Conservation (phyloP, 2,329 filamentous ascomycete species). For the Aspergillaceae sp. region DNA sequence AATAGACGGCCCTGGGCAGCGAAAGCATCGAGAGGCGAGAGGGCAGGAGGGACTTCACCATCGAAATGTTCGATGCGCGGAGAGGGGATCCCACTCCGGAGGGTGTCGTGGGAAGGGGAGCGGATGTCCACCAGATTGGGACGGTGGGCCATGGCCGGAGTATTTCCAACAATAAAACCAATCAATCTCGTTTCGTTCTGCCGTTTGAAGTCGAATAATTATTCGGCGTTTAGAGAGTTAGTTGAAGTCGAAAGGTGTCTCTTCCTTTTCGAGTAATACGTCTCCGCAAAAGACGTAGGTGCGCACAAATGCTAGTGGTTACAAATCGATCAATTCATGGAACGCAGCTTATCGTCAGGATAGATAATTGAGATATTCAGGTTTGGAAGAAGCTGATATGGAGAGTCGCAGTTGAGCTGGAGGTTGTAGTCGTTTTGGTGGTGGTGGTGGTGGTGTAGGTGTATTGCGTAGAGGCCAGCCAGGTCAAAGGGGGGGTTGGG, state of each 20-base stretch:
- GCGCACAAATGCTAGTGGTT: too few species aligned
- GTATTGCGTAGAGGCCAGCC: not conserved
- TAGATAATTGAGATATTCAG: not conserved
- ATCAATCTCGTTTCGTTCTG: not conserved
- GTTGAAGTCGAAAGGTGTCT: too few species aligned
- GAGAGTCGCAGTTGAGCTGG: too few species aligned
- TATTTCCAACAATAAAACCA: not conserved
- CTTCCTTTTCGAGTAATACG: too few species aligned
- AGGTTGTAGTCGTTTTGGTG: not conserved
- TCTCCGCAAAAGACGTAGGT: too few species aligned
- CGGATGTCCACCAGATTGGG: slow-evolving; percentile 54
- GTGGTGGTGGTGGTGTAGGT: slow-evolving; percentile 5
- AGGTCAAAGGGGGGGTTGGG: not conserved
- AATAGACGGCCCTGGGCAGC: slow-evolving; percentile 83
- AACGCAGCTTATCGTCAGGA: too few species aligned
- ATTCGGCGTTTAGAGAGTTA: not conserved
- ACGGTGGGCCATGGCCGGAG: not conserved
- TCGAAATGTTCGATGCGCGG: slow-evolving; percentile 63
- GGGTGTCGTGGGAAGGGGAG: slow-evolving; percentile 47
- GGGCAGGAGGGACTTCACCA: slow-evolving; percentile 69
- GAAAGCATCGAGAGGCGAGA: slow-evolving; percentile 93
- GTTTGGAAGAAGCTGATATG: too few species aligned
- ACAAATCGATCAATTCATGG: too few species aligned
- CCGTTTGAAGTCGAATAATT: not conserved
- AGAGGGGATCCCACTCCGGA: slow-evolving; percentile 55